phyloP scores from a whole-genome alignment of 2,329 filamentous ascomycete genomes.

The Coniella vitis region DNA sequence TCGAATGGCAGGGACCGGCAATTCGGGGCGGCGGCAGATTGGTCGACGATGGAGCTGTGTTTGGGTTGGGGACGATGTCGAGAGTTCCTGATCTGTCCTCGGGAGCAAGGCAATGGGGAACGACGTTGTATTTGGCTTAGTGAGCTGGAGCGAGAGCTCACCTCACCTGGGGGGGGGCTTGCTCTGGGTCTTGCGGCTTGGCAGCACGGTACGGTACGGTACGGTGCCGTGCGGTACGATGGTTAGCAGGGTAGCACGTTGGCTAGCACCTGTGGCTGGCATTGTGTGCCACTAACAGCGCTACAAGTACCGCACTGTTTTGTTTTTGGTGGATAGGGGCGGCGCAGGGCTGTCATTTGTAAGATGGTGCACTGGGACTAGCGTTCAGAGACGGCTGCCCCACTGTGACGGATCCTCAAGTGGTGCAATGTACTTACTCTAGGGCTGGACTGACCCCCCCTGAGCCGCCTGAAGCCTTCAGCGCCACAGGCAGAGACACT shows the following conservation, averaged over 20 bases:
- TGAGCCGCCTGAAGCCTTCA: too few relatives aligned
- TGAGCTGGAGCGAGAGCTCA: neutral
- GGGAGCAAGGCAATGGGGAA: constrained; percentile 2
- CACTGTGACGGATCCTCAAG: neutral
- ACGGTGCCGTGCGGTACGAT: constrained; percentile 2
- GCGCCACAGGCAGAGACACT: too few relatives aligned
- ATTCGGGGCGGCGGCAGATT: neutral
- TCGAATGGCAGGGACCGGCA: too few relatives aligned
- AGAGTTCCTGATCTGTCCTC: constrained; percentile 8
- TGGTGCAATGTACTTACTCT: too few relatives aligned
- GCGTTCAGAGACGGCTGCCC: neutral
- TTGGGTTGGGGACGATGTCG: neutral
- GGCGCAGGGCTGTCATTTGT: too few relatives aligned
- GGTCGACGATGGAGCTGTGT: neutral
- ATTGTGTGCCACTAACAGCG: too few relatives aligned
- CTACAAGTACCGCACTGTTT: too few relatives aligned
- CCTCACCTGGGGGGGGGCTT: neutral
- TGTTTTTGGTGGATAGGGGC: too few relatives aligned
- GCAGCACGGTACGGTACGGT: constrained; percentile 1
- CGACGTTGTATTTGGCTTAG: neutral
- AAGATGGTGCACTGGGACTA: too few relatives aligned
- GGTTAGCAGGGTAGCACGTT: neutral
- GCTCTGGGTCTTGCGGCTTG: neutral
- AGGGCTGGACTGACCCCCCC: too few relatives aligned
- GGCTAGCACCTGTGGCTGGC: too few relatives aligned